Conservation (phyloP, 176 grass and related monocot genomes). For the Carex pumila region DNA sequence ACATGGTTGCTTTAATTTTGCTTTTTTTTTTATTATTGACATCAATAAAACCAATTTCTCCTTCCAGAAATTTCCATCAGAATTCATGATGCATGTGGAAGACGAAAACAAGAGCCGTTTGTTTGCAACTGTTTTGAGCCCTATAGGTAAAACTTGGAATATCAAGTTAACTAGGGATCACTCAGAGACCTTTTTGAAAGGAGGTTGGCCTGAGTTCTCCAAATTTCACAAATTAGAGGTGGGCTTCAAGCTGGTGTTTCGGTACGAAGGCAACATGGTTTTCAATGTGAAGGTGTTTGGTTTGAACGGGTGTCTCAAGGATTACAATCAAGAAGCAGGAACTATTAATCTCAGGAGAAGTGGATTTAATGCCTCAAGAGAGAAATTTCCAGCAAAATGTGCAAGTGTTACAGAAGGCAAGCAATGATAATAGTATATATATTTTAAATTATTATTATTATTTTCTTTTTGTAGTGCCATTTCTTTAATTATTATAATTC, state of each 20-base stretch:
- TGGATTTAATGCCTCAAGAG: background rate
- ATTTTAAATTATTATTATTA: background rate
- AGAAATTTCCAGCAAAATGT: background rate
- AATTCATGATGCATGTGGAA: background rate
- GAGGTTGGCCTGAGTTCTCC: constrained; percentile 5
- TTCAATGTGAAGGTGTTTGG: constrained; percentile 11
- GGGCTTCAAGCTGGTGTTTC: constrained; percentile 3
- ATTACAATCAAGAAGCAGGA: background rate
- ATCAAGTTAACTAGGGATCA: background rate
- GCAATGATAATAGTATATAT: background rate
- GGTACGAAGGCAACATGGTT: constrained; percentile 18
- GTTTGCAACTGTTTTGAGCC: constrained; percentile 14
- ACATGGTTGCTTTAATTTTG: background rate
- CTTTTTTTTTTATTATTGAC: background rate
- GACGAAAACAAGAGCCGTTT: background rate
- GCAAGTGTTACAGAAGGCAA: background rate
- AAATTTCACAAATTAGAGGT: constrained; percentile 6
- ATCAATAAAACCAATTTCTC: background rate
- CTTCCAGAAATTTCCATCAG: constrained; percentile 12
- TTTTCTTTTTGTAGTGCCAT: too few species aligned
- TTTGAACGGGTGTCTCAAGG: background rate
- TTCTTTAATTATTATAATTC: background rate
- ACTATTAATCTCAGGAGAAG: background rate
- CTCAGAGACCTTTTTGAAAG: background rate
- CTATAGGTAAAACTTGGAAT: background rate